Evolutionary conservation across 1,284 basidiomycete genomes (phyloP).

Genomic region (Cryptococcus jaspeensis): DNA sequence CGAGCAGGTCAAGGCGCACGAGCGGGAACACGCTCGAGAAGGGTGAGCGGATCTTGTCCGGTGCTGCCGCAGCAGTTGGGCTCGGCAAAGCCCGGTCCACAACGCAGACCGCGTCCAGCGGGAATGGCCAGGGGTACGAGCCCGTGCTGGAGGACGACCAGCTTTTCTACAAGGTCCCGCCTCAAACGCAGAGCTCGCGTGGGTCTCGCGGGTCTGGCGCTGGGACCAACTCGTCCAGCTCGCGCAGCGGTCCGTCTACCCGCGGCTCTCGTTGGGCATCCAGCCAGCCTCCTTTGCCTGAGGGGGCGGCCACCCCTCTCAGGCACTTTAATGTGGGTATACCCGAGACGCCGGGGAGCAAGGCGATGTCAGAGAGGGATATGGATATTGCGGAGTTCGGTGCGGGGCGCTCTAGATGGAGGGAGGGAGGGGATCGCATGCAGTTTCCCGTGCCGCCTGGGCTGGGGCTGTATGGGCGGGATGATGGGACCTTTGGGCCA

Average conservation of each 20-base stretch:
- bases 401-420: slow-evolving; percentile 1
- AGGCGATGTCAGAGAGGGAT: neutral
- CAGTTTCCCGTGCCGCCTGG: slow-evolving; percentile 18
- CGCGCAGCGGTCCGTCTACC: neutral
- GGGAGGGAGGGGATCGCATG: slow-evolving; percentile 8
- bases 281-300: neutral
- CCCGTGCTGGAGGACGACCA: slow-evolving; percentile 15
- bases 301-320: neutral
- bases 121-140: slow-evolving; percentile 8
- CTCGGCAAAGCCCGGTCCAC: neutral
- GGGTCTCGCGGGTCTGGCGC: neutral
- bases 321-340: slow-evolving; percentile 12
- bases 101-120: neutral
- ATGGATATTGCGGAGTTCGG: slow-evolving; percentile 6
- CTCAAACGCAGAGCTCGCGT: slow-evolving; percentile 2
- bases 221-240: neutral
- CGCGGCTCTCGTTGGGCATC: neutral
- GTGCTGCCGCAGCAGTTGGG: neutral
- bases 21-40: slow-evolving; percentile 23
- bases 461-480: slow-evolving; percentile 1
- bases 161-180: slow-evolving; percentile 12
- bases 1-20: neutral
- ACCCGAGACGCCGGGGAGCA: slow-evolving; percentile 13
- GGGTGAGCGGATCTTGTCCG: slow-evolving; percentile 10
- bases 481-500: slow-evolving; percentile 6